These are phyloP conservation scores for Basidiobolus meristosporus DNA, from an alignment of 371 early-diverging fungal genomes.

Conservation along the genomic window DNA sequence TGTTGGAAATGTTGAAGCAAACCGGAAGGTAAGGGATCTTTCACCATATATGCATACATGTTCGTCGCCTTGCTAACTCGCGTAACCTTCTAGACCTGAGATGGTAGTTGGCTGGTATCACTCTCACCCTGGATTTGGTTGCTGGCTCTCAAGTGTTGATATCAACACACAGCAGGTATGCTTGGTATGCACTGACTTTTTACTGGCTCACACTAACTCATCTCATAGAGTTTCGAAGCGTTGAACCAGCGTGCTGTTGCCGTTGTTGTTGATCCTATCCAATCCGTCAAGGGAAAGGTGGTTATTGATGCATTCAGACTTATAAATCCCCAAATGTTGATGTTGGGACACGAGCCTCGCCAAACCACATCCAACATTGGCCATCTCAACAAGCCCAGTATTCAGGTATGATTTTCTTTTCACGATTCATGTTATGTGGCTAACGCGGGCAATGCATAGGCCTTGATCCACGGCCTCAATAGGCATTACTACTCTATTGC, in stretches of 20 bases:
- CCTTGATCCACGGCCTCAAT: conserved; percentile 98
- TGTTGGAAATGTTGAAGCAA: conserved; percentile 99
- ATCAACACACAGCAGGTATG: conserved; percentile 96
- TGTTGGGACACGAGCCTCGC: conserved; percentile 92
- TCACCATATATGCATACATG: background rate
- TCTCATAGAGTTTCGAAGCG: conserved; percentile 78
- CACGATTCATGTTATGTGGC: background rate
- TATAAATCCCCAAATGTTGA: conserved; percentile 80
- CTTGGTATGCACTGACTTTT: background rate
- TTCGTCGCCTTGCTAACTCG: background rate
- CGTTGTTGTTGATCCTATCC: conserved; percentile 99
- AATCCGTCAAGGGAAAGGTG: conserved; percentile 99
- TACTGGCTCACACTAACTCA: background rate
- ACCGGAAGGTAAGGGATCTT: conserved; percentile 66
- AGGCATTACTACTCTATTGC: conserved; percentile 99
- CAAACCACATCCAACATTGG: conserved; percentile 99
- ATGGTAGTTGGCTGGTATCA: conserved; percentile 99
- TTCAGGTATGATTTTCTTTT: conserved; percentile 37
- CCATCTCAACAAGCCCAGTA: conserved; percentile 96
- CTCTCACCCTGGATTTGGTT: conserved; percentile 99
- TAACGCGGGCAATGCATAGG: conserved; percentile 14
- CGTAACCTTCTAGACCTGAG: conserved; percentile 53
- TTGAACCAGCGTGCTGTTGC: conserved; percentile 96
- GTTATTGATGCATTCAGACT: conserved; percentile 99
- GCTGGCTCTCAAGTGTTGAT: conserved; percentile 99